phyloP scores from a whole-genome alignment of 768 basidiomycete genomes.

The Russula ochroleuca region DNA sequence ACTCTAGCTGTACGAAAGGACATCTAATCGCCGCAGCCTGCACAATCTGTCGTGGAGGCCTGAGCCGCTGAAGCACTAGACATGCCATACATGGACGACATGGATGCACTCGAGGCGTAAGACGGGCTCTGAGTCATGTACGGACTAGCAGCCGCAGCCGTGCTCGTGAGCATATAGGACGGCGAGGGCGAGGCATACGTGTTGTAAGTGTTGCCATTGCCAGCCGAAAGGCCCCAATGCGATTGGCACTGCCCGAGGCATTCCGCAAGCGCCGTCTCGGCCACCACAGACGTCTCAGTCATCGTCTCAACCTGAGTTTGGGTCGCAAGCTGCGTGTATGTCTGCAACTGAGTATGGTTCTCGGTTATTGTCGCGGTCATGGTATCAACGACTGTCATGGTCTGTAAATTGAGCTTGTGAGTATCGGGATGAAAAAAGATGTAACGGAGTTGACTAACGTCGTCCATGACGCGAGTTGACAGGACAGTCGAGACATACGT shows the following conservation, averaged over 20 bases:
- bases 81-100: background rate
- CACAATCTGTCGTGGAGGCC: conserved; percentile 1
- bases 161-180: conserved; percentile 22
- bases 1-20: background rate
- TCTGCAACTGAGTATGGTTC: conserved; percentile 45
- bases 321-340: conserved; percentile 39
- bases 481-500: conserved; percentile 53
- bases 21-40: conserved; percentile 13
- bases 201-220: conserved; percentile 50
- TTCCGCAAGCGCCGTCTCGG: conserved; percentile 48
- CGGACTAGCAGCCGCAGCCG: conserved; percentile 33
- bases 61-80: background rate
- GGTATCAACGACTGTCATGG: conserved; percentile 55
- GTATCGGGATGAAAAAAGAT: background rate
- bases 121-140: conserved; percentile 24
- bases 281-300: conserved; percentile 43
- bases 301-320: conserved; percentile 41
- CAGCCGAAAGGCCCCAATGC: conserved; percentile 46
- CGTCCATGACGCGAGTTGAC: conserved; percentile 54
- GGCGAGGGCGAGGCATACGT: conserved; percentile 35
- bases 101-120: no score
- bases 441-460: conserved; percentile 38
- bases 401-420: conserved; percentile 36
- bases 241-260: conserved; percentile 62
- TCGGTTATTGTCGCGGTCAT: conserved; percentile 50